Percentiles rank a stretch among this genome's conserved stretches.
phyloP scores from a whole-genome alignment of 2,329 filamentous ascomycete species.

The Nigrospora sphaerica region DNA sequence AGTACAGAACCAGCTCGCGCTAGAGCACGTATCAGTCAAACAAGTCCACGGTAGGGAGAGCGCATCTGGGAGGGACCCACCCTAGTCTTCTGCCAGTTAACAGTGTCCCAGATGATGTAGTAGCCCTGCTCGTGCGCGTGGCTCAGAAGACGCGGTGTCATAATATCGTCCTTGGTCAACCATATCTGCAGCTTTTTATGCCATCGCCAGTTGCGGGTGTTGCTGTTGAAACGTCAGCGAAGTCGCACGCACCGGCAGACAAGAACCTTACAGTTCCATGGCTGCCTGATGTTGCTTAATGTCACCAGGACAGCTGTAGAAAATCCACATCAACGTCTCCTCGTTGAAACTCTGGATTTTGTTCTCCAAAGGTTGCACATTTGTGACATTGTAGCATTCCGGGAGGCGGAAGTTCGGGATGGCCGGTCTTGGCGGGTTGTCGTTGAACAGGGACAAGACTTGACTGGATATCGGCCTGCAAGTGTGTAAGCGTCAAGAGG shows the following conservation, averaged over 20 bases:
- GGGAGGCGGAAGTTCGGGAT: constrained; percentile 52
- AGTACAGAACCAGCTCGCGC: constrained; percentile 55
- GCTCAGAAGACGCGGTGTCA: constrained; percentile 54
- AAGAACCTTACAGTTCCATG: constrained; percentile 47
- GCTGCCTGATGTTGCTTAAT: constrained; percentile 58
- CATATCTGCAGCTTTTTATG: constrained; percentile 61
- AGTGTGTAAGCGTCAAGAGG: constrained; percentile 5
- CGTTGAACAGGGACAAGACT: constrained; percentile 55
- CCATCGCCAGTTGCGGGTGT: constrained; percentile 60
- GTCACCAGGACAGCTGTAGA: constrained; percentile 59
- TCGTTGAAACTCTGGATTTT: constrained; percentile 63
- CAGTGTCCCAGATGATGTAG: constrained; percentile 60
- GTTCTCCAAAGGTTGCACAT: constrained; percentile 57
- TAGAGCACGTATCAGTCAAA: constrained; percentile 17
- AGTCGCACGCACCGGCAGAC: neutral
- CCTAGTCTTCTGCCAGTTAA: constrained; percentile 55
- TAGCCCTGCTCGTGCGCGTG: constrained; percentile 56
- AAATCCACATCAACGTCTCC: constrained; percentile 63
- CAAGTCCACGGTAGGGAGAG: constrained; percentile 7
- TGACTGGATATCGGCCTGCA: constrained; percentile 49
- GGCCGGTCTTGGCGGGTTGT: constrained; percentile 49
- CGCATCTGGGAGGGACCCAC: constrained; percentile 26
- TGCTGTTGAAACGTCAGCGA: constrained; percentile 29
- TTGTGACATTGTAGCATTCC: constrained; percentile 61
- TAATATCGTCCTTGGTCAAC: constrained; percentile 61